Conservation (phyloP, 768 basidiomycete species). For the Lepiota venenata region DNA sequence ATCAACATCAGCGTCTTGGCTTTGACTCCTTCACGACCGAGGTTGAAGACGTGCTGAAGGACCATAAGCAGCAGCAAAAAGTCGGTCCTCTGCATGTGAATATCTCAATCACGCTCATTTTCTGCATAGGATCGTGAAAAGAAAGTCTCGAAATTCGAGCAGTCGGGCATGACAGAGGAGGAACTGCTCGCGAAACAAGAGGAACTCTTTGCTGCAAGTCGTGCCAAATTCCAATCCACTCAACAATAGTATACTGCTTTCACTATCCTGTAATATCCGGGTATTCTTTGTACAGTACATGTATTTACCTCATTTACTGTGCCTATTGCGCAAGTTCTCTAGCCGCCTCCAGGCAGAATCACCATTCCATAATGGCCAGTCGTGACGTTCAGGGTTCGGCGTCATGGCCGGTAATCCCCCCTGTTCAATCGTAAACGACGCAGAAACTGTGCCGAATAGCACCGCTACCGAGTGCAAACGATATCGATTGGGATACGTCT, state of each 20-base stretch:
- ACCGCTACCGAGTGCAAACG: conserved; percentile 41
- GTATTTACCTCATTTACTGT: conserved; percentile 28
- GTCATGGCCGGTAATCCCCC: conserved; percentile 63
- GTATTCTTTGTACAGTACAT: conserved; percentile 33
- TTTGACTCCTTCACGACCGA: conserved; percentile 90
- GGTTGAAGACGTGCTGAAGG: conserved; percentile 90
- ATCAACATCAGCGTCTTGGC: conserved; percentile 66
- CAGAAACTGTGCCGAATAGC: conserved; percentile 75
- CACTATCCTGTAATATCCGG: conserved; percentile 28
- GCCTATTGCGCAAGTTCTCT: conserved; percentile 43
- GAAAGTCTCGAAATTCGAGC: conserved; percentile 87
- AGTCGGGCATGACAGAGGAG: conserved; percentile 87
- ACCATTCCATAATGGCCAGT: conserved; percentile 60
- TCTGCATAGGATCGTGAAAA: conserved; percentile 77
- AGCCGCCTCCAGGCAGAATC: conserved; percentile 60
- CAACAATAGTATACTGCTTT: conserved; percentile 41
- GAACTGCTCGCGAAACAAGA: conserved; percentile 88
- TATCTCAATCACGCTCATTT: conserved; percentile 14
- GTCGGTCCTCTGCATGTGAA: conserved; percentile 34
- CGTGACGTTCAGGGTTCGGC: conserved; percentile 18
- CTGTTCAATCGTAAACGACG: conserved; percentile 84
- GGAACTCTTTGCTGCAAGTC: conserved; percentile 87
- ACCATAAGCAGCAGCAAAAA: conserved; percentile 95
- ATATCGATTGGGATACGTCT: not conserved
- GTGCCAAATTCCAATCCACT: conserved; percentile 70